Evolutionary conservation across 2,329 filamentous ascomycete species (phyloP).

Genomic region (Fusarium dimerum): DNA sequence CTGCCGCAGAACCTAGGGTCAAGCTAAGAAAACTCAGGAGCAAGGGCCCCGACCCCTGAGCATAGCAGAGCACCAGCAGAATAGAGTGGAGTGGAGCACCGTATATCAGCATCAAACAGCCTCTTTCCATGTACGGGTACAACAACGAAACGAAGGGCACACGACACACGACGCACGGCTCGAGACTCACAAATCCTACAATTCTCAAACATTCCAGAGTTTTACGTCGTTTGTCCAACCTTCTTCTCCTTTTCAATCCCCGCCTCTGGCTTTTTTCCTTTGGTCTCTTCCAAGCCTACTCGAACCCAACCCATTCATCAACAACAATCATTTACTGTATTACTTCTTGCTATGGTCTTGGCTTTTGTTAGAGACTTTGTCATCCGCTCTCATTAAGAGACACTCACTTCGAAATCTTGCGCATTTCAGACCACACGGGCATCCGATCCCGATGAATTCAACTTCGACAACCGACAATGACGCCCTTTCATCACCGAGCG

Average conservation of each 20-base stretch:
- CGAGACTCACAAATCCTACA: conserved; percentile 16
- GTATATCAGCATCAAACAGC: conserved; percentile 22
- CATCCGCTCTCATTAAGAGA: conserved; percentile 14
- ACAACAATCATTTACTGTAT: background rate
- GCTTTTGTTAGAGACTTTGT: conserved; percentile 9
- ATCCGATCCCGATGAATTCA: conserved; percentile 29
- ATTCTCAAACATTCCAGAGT: conserved; percentile 17
- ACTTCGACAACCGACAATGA: conserved; percentile 24
- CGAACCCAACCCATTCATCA: background rate
- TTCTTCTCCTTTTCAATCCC: conserved; percentile 6
- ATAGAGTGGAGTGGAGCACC: conserved; percentile 17
- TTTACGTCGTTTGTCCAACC: conserved; percentile 15
- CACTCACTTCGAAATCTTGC: conserved; percentile 6
- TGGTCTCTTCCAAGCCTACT: background rate
- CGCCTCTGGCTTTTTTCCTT: conserved; percentile 1
- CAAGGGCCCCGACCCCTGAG: conserved; percentile 19
- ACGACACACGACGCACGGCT: conserved; percentile 19
- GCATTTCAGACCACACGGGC: conserved; percentile 13
- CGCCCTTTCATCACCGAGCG: conserved; percentile 22
- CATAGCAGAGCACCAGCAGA: too few species aligned
- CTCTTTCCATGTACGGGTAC: conserved; percentile 10
- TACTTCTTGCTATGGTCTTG: conserved; percentile 18
- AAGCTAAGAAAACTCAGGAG: background rate
- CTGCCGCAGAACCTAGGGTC: background rate
- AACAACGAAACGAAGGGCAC: background rate